Conservation (phyloP, 306 rosid species). For the Adenanthera pavonina region DNA sequence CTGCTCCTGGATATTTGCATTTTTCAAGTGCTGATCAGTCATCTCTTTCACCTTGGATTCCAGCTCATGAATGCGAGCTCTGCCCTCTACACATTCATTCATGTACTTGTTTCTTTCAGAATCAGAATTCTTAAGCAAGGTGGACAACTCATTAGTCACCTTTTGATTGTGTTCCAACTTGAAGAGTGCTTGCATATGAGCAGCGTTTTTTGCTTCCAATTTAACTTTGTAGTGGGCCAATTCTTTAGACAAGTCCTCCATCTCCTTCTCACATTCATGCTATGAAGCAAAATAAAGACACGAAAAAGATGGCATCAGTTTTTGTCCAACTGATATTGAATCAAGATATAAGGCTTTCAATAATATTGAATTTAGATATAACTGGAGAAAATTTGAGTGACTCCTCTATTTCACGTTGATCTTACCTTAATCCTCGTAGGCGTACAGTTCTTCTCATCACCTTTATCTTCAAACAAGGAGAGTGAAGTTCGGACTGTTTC, state of each 20-base stretch:
- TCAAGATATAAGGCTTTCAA: too few species aligned
- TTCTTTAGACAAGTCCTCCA: conserved; percentile 63
- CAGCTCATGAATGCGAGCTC: conserved; percentile 41
- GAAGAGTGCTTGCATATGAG: conserved; percentile 67
- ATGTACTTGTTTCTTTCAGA: conserved; percentile 57
- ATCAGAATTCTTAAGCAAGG: conserved; percentile 57
- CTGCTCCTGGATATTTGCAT: conserved; percentile 45
- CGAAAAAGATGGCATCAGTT: conserved; percentile 13
- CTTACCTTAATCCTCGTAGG: conserved; percentile 55
- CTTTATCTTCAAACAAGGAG: conserved; percentile 67
- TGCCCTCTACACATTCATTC: conserved; percentile 46
- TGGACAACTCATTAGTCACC: conserved; percentile 57
- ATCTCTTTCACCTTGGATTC: conserved; percentile 58
- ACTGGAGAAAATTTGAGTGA: neutral
- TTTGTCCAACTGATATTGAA: neutral
- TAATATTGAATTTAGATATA: too few species aligned
- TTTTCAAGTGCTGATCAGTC: conserved; percentile 49
- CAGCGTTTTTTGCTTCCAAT: conserved; percentile 74
- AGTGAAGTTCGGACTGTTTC: conserved; percentile 74
- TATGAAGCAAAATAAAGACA: conserved; percentile 18
- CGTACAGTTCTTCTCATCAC: conserved; percentile 52
- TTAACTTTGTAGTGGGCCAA: conserved; percentile 72
- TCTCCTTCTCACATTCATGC: conserved; percentile 59
- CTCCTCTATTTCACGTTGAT: neutral
- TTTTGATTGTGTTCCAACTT: conserved; percentile 66